Evolutionary conservation across 2,329 filamentous ascomycete genomes (phyloP), one percentile per base, ranked within the genome.

Genomic region (Aspergillus alliaceus): DNA sequence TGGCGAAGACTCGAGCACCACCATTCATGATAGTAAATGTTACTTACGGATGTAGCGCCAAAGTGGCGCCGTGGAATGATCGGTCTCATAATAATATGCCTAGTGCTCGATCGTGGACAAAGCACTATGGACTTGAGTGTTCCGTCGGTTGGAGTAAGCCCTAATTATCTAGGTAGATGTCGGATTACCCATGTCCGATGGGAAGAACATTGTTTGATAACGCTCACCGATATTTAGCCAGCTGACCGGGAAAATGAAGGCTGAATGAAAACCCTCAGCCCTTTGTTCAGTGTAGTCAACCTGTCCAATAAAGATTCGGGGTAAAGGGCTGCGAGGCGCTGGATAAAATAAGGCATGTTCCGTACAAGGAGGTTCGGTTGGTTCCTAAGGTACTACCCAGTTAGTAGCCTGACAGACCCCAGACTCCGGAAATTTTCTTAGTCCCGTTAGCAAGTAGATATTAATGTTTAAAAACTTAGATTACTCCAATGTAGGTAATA

Each of bases 371-470:
- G 29, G 40, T 18, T 44, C 40, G 18, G 44, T 32, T 47, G 25
- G 44, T 29, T 18, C 34, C 44, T 31, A 47, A 48, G 44, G 44
- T 22, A 48, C 42, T 48, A 48, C 34, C n/a, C 14, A 37, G 4
- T 18, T 6, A 37, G 4, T 4, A 18, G 6, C 5, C 40, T 27
- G 40, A 27, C 22, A 48, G 27, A 48, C 44, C 44, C 44, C 44
- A 48, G 44, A 48, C 44, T 48, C 27, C 27, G 44, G 44, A 48
- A 48, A 48, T 7, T 48, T 48, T 48, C 44, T 48, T 48, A 32
- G 44, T 48, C 14, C 27, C 44, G 44, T 48, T 48, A 48, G 27
- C 32, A 6, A 31, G 44, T 32, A 18, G 44, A 48, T 22, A 24
- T 14, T 9, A 29, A 48, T 32, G 27, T 48, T 48, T 48, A 48